Evolutionary conservation across 768 basidiomycete species (phyloP), one percentile per base, ranked within the genome.

Genomic region (Coprinellus micaceus): DNA sequence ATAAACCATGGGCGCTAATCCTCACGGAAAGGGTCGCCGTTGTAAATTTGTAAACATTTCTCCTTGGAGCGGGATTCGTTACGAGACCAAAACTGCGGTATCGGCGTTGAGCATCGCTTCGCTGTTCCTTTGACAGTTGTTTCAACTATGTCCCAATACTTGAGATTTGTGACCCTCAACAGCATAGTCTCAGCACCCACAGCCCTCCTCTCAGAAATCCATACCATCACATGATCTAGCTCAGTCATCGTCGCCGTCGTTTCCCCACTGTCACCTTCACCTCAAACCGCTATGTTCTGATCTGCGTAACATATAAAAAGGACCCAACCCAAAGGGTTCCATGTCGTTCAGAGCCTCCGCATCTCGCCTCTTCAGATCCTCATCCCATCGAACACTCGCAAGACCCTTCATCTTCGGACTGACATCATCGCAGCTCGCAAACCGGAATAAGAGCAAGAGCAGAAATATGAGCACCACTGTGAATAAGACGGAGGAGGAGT

Each of bases 401-500:
- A 33, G 33, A 33, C 33, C 33, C 7, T 33, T 33, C 13, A 33
- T 33, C 6, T 33, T 33, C 13, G 33, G 33, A 33, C 13, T 33
- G 33, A 33, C 33, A 13, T 33, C 33, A 13, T 22, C 47, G 26
- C 26, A 21, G 26, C 25, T 51, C 25, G n/a, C 50, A 15, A 9
- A 4, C 28, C 13, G 10, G n/a, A n/a, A 29, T 12, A 4, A 19
- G 6, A 22, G 15, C 9, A 48, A 25, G n/a, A 52, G 30, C 29
- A 70, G 72, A 69, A 62, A 59, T 15, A 79, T 80, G 77, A 65
- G 76, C 11, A 67, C 64, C 15, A 60, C 56, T 37, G 61, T 65
- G 2, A 61, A 71, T 52, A 82, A 91, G 74, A 74, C 83, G 29
- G 91, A 94, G 5, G 69, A 75, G 9, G 94, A 96, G 69, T 97